A percentile compares a stretch with the other conserved stretches of the same genome.
phyloP scores from a whole-genome alignment of 2,329 filamentous ascomycete genomes.

The Pseudodiploospora longispora region DNA sequence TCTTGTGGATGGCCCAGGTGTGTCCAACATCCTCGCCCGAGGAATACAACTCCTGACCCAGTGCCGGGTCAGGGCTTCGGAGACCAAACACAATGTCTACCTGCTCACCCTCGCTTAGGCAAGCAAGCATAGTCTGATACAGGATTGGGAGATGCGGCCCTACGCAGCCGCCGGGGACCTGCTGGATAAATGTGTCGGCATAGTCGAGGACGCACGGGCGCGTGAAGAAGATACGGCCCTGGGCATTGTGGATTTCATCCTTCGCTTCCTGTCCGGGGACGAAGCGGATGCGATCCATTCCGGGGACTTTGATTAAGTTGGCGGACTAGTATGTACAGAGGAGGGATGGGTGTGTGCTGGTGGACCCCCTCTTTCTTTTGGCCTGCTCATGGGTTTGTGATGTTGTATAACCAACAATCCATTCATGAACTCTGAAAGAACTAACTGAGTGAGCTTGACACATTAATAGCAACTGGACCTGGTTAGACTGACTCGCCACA shows the following conservation, averaged over 20 bases:
- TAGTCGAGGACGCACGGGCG: slow-evolving; percentile 7
- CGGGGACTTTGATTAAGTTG: no score
- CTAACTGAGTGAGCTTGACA: no score
- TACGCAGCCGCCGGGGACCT: slow-evolving; percentile 1
- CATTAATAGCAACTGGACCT: no score
- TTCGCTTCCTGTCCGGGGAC: slow-evolving; percentile 12
- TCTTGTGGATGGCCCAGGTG: slow-evolving; percentile 10
- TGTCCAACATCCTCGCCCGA: slow-evolving; percentile 10
- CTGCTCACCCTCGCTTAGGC: slow-evolving; percentile 10
- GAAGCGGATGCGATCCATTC: slow-evolving; percentile 11
- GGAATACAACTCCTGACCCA: slow-evolving; percentile 3
- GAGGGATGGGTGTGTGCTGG: no score
- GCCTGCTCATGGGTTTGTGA: no score
- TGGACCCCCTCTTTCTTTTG: no score
- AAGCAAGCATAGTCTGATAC: slow-evolving; percentile 9
- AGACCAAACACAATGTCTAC: slow-evolving; percentile 13
- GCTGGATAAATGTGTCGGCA: slow-evolving; percentile 11
- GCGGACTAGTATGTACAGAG: no score
- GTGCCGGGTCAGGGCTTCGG: slow-evolving; percentile 3
- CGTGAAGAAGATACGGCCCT: slow-evolving; percentile 10
- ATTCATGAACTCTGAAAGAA: no score
- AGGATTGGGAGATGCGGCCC: slow-evolving; percentile 1
- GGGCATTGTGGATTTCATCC: slow-evolving; percentile 11
- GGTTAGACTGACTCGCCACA: no score
- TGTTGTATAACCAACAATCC: no score